Evolutionary conservation across 2,329 filamentous ascomycete species (phyloP), one percentile per base, ranked within the genome.

Genomic region (Pseudohalonectria lignicola): DNA sequence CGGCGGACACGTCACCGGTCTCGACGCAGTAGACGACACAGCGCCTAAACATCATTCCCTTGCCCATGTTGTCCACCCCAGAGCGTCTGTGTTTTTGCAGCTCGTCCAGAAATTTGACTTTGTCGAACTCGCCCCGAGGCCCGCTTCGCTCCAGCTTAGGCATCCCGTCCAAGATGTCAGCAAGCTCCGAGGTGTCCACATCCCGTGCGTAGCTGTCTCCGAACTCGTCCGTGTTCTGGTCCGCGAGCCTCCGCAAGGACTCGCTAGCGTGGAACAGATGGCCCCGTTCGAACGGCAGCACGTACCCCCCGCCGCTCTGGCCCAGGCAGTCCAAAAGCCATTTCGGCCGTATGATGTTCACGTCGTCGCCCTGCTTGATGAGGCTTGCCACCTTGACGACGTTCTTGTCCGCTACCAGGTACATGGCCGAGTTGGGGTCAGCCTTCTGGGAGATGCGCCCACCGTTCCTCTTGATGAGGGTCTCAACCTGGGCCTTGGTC

Each of bases 241-340:
- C 66, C 9, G 80, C 74, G 7, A 66, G 63, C 6, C 63, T 63
- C 30, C 62, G 58, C 39, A 78, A 66, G 2, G 64, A 67, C 4
- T 77, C 71, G 0, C 70, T 74, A 0, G 76, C 76, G 49, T 81
- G 76, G 43, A 92, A 81, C 49, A 96, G 65, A 49, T 96, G 87
- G 0, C 67, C 49, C 3, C 61, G 66, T 46, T 75, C 71, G 31
- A 67, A 69, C 1, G 71, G 69, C 4, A 94, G 73, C 7, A 94
- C 59, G 11, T 82, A 71, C 4, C 71, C 67, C 4, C 69, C 71
- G 2, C 39, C 45, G 38, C 45, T 69, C 59, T 56, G 76, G 56
- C 71, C 70, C 25, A 94, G 67, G 49, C 86, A 92, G 55, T 96
- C 87, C 20, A 84, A 66, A 3, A 96, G 63, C 92, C 92, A 98